Percentiles rank a stretch among this genome's conserved stretches.
Evolutionary conservation across 257 asterid genomes (phyloP).

Genomic region (Haberlea rhodopensis): DNA sequence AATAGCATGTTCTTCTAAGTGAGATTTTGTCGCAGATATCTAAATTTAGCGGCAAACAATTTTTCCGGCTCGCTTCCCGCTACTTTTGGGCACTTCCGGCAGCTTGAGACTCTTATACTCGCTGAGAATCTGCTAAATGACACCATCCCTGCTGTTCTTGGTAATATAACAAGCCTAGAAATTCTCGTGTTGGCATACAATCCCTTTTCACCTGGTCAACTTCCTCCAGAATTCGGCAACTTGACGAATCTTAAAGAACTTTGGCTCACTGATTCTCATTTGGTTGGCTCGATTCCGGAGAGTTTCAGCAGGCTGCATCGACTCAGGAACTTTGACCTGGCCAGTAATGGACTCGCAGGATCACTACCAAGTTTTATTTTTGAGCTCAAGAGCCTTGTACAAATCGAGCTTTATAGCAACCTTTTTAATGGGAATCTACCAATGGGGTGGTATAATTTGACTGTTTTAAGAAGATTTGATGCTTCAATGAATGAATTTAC

Average conservation of each 20-base stretch:
- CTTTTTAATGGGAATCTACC: slow-evolving; percentile 55
- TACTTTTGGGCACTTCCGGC: slow-evolving; percentile 52
- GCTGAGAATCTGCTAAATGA: slow-evolving; percentile 50
- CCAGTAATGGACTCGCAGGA: slow-evolving; percentile 54
- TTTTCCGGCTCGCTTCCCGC: slow-evolving; percentile 70
- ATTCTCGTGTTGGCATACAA: slow-evolving; percentile 52
- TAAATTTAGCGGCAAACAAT: slow-evolving; percentile 48
- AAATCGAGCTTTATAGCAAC: slow-evolving; percentile 69
- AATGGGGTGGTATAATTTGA: slow-evolving; percentile 69
- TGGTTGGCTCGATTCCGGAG: slow-evolving; percentile 57
- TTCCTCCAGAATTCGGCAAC: slow-evolving; percentile 70
- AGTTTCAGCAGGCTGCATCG: slow-evolving; percentile 43
- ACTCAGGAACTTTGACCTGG: slow-evolving; percentile 59
- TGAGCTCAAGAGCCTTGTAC: slow-evolving; percentile 51
- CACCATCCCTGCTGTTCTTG: slow-evolving; percentile 55
- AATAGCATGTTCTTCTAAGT: neutral
- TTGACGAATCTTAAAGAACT: slow-evolving; percentile 50
- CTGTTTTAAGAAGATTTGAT: slow-evolving; percentile 61
- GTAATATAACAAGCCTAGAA: slow-evolving; percentile 56
- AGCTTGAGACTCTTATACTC: slow-evolving; percentile 52
- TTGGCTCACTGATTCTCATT: slow-evolving; percentile 52
- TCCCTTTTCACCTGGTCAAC: slow-evolving; percentile 44
- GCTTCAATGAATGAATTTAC: slow-evolving; percentile 54
- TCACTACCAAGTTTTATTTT: slow-evolving; percentile 43
- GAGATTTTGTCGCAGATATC: slow-evolving; percentile 38